Base-by-base conservation (phyloP, 1,284 basidiomycete genomes). In the Microbotryomycetes sp. region DNA sequence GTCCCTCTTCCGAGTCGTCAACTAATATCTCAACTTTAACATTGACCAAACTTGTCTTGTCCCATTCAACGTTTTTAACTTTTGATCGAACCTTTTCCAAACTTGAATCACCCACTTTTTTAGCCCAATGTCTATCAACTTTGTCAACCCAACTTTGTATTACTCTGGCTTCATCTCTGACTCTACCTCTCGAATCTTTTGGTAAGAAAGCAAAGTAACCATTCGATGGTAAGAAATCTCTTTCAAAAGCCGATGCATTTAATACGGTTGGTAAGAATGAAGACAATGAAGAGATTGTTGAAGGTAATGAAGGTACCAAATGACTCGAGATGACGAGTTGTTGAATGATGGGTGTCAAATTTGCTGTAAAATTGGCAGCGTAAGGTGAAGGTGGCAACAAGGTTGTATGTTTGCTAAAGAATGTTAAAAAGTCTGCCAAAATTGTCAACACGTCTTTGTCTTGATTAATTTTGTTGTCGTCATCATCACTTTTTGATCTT, bases 201-300 rank as follows among this genome's bases (percentile, higher is more conserved):
- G 67, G 67, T 2, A 69, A 52, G 65, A 69, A 69, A 5, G 62
- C 56, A 48, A 68, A 62, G 26, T 54, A 54, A 30, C 55, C 54
- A 9, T 52, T 48, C 2, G 31, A 15, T 25, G 55, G 45, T 19
- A 68, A 54, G 53, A 66, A 62, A 0, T 49, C 19, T 3, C 56
- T 28, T 31, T 69, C 67, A 56, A 69, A 66, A 4, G 29, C 14
- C 9, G 48, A 49, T 6, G 62, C 56, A 4, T 55, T 19, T 2
- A 47, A 28, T 26, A 69, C 42, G 26, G 57, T 25, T 12, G 52
- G 5, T 45, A 64, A 49, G 56, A 64, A 69, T 15, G 58, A 16
- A 1, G 55, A 16, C 22, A 66, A 56, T 15, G 28, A 23, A 19
- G 42, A 7, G 26, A 51, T 60, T 15, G 64, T 60, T 3, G 56